phyloP scores from a whole-genome alignment of 768 basidiomycete genomes.

The Auriscalpium orientale region DNA sequence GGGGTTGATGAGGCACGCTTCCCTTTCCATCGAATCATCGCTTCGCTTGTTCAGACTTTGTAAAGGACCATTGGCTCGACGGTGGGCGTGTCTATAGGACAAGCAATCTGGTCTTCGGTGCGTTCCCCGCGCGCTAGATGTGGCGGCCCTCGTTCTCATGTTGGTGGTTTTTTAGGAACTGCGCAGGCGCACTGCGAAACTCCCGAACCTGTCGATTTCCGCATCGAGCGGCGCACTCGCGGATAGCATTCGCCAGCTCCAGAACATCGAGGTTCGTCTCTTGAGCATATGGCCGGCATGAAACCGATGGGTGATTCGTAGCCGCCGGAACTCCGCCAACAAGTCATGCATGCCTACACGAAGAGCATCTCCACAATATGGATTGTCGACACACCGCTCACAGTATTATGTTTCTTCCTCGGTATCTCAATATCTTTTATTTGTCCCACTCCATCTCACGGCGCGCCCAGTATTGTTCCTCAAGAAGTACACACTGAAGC shows the following conservation, averaged over 20 bases:
- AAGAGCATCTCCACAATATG: conserved; percentile 56
- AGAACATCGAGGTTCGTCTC: neutral
- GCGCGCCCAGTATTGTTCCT: conserved; percentile 41
- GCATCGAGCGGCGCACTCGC: conserved; percentile 7
- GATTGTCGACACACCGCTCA: conserved; percentile 53
- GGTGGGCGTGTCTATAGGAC: conserved; percentile 20
- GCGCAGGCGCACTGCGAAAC: neutral
- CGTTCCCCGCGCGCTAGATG: no score
- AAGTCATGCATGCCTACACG: conserved; percentile 55
- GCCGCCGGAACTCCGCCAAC: conserved; percentile 41
- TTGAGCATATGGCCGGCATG: no score
- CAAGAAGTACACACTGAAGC: conserved; percentile 50
- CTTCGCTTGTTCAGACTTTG: neutral
- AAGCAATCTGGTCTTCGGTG: conserved; percentile 16
- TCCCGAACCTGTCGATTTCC: neutral
- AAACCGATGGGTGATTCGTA: conserved; percentile 15
- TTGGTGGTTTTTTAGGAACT: neutral
- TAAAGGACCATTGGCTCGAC: conserved; percentile 18
- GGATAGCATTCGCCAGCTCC: neutral
- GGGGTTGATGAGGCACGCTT: conserved; percentile 22
- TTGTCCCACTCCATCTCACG: neutral
- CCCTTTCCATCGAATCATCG: neutral
- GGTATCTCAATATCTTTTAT: conserved; percentile 16
- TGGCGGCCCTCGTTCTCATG: no score
- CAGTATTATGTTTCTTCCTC: conserved; percentile 43